These are phyloP conservation scores for Coix lacrymajobi DNA, from an alignment of 176 grass and related monocot genomes.

Conservation along the genomic window DNA sequence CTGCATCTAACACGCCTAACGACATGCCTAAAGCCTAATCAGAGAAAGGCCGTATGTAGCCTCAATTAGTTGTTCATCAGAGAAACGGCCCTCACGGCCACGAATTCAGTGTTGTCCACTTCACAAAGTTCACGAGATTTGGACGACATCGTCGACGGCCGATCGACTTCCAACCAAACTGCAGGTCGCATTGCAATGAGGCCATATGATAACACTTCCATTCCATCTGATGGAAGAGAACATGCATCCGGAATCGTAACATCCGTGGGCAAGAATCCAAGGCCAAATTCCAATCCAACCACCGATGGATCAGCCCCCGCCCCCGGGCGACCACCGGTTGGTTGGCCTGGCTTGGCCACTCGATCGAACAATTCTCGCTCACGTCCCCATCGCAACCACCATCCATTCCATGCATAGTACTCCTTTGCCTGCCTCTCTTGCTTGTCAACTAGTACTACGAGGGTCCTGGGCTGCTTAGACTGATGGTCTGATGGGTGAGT, in stretches of 20 bases:
- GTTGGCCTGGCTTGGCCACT: not conserved
- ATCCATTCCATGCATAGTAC: not conserved
- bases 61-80: not conserved
- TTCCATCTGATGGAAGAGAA: not conserved
- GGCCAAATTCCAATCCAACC: not conserved
- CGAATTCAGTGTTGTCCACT: not conserved
- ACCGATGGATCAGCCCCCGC: not conserved
- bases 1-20: too few species aligned
- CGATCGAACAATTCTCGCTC: not conserved
- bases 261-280: not conserved
- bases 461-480: not conserved
- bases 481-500: slow-evolving; percentile 23
- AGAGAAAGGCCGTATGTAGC: not conserved
- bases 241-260: not conserved
- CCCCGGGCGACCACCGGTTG: not conserved
- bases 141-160: not conserved
- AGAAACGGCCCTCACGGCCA: not conserved
- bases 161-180: not conserved
- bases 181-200: too few species aligned
- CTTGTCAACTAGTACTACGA: not conserved
- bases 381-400: slow-evolving; percentile 22
- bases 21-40: not conserved
- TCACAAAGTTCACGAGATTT: not conserved
- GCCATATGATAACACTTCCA: not conserved
- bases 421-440: not conserved